phyloP scores from a whole-genome alignment of 2,329 filamentous ascomycete genomes.

The Alternaria burnsii region DNA sequence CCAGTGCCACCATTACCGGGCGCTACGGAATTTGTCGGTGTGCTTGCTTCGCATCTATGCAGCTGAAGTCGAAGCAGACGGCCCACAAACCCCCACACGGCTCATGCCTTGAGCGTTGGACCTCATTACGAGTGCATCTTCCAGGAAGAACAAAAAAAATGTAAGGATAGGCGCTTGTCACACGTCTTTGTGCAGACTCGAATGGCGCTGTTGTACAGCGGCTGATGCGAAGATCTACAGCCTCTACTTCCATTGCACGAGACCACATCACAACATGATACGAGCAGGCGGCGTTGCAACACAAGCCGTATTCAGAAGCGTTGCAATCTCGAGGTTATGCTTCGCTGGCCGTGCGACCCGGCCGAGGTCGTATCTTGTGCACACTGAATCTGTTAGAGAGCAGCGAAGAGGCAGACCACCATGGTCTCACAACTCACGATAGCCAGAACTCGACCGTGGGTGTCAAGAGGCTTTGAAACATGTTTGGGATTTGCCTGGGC shows the following conservation, averaged over 20 bases:
- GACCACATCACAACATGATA: conserved; percentile 7
- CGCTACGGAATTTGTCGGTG: conserved; percentile 17
- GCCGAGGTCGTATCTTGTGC: conserved; percentile 18
- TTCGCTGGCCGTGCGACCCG: conserved; percentile 23
- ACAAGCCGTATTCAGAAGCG: conserved; percentile 14
- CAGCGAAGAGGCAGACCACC: conserved; percentile 19
- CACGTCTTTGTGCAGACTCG: conserved; percentile 17
- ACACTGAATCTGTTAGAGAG: conserved; percentile 7
- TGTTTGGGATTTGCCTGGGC: conserved; percentile 20
- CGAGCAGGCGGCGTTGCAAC: conserved; percentile 21
- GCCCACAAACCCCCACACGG: conserved; percentile 14
- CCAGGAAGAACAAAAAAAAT: conserved; percentile 6
- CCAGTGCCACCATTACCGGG: conserved; percentile 10
- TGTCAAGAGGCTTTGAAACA: conserved; percentile 23
- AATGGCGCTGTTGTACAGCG: conserved; percentile 20
- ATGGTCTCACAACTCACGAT: conserved; percentile 19
- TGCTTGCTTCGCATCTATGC: conserved; percentile 18
- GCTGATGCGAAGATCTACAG: conserved; percentile 19
- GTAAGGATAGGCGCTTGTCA: conserved; percentile 20
- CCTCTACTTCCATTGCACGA: conserved; percentile 8
- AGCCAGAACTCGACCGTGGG: conserved; percentile 7
- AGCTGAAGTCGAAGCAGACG: conserved; percentile 7
- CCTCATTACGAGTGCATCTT: conserved; percentile 2
- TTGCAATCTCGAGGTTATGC: conserved; percentile 13
- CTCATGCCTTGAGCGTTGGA: conserved; percentile 1